Base-by-base conservation (phyloP, 352 stramenopile genomes). In the Pythium volutum region DNA sequence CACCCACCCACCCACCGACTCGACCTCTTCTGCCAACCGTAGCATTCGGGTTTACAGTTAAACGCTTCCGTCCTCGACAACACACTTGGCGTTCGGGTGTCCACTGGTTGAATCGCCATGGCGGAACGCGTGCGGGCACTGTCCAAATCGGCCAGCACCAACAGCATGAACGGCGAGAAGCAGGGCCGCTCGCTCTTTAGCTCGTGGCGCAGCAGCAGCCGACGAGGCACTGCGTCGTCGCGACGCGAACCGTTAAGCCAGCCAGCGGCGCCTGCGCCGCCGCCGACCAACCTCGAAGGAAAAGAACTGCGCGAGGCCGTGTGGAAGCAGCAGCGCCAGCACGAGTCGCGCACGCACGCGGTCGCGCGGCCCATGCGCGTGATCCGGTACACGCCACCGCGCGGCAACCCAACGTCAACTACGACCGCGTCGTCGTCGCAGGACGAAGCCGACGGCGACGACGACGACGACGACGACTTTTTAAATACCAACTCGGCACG, bases 311-410 rank as follows among this genome's bases (percentile, higher is more conserved):
- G 63, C 4, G 63, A 70, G 7, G 63, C 63, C 33, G 33, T 65
- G 55, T 70, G 63, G 63, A 57, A 56, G 51, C 63, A 70, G 50
- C 63, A 70, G 33, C 48, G 55, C 26, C 41, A 63, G 42, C 63
- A 48, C 31, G 46, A 65, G 25, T 34, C 51, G 38, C 16, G n/a
- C 6, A 18, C 55, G 9, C 51, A 33, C 23, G 23, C 26, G 0
- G 25, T 33, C 34, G 47, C 22, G 45, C 62, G 62, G 4, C 50
- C 41, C 23, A 51, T 70, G 50, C 63, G 63, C 23, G 63, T 70
- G 34, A 64, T 70, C 31, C 63, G 63, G 7, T 70, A 70, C 56
- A 58, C 49, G 3, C 63, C 63, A 23, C 41, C 53, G 38, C 39
- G 55, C 31, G 41, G 38, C 25, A 45, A 33, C 23, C 42, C 46